Evolutionary conservation across 139 green algal genomes (phyloP), one percentile per base, ranked within the genome.

Genomic region (Nannochloris sp.): DNA sequence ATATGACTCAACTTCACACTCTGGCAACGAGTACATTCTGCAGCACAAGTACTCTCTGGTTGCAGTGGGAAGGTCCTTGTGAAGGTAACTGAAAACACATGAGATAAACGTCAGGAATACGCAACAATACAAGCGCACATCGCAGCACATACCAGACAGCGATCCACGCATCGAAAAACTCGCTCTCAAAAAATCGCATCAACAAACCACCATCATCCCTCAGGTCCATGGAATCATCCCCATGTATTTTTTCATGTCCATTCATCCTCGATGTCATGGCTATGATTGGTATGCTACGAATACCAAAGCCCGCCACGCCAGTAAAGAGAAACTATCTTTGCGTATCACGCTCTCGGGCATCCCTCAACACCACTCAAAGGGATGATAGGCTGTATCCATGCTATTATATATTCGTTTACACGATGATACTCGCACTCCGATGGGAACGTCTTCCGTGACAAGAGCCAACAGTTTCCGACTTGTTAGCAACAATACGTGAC

Each of bases 21-120:
- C 83, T 8, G 86, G 79, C 46, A 97, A 71, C 9, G 79, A 70
- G 37, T 89, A 88, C 48, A 97, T 71, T 25, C 87, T 77, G 48
- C 90, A 89, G 77, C 89, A 96, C 19, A 97, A 67, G 62, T 95
- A 96, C 57, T 96, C 89, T 18, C 89, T 81, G 23, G 94, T 82
- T 1, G 80, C 86, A 15, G 74, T 70, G 7, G 80, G 68, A 1
- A 73, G 76, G 53, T 65, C 82, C 61, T 84, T 86, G 74, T 85
- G 89, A 11, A 98, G 62, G 64, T 96, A 94, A 40, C 84, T 93
- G 77, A 34, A 46, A 37, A 4, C 48, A 15, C 14, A 21, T 12
- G 24, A 19, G 16, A 54, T 16, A 36, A 5, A 60, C n/a, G 16
- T 60, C 25, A 40, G 34, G 7, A 25, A 27, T n/a, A 24, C 16